These are phyloP conservation scores for Penicillium argentinense DNA, from an alignment of 495 filamentous ascomycete genomes.

Conservation along the genomic window DNA sequence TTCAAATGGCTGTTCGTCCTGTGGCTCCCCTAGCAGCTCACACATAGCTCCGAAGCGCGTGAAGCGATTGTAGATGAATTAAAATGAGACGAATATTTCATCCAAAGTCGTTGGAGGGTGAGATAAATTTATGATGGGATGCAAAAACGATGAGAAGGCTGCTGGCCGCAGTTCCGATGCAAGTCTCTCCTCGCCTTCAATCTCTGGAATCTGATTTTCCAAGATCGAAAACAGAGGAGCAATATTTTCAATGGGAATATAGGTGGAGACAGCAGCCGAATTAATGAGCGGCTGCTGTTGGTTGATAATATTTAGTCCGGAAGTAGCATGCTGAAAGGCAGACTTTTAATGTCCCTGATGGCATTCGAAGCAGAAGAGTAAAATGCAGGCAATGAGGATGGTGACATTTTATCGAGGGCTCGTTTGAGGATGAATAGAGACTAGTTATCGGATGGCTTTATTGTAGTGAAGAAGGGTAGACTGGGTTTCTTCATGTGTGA, in stretches of 20 bases:
- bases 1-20: background rate
- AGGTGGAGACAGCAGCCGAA: background rate
- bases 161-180: conserved; percentile 3
- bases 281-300: conserved; percentile 7
- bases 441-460: conserved; percentile 43
- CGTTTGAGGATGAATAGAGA: conserved; percentile 4
- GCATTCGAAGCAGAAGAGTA: conserved; percentile 58
- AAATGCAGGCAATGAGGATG: conserved; percentile 53
- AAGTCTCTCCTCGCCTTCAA: conserved; percentile 7
- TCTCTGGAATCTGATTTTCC: conserved; percentile 20
- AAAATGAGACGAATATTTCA: conserved; percentile 1
- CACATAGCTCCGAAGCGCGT: conserved; percentile 6
- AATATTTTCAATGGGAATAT: conserved; percentile 11
- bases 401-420: conserved; percentile 23
- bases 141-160: background rate
- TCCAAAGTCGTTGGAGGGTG: background rate
- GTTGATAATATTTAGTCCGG: conserved; percentile 32
- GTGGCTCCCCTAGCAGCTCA: background rate
- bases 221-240: conserved; percentile 11
- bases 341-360: conserved; percentile 47
- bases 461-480: conserved; percentile 56
- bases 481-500: background rate
- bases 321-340: conserved; percentile 48
- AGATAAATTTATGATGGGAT: background rate
- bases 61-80: conserved; percentile 11